Conservation (phyloP, 2,329 filamentous ascomycete genomes). For the Fusarium irregulare region DNA sequence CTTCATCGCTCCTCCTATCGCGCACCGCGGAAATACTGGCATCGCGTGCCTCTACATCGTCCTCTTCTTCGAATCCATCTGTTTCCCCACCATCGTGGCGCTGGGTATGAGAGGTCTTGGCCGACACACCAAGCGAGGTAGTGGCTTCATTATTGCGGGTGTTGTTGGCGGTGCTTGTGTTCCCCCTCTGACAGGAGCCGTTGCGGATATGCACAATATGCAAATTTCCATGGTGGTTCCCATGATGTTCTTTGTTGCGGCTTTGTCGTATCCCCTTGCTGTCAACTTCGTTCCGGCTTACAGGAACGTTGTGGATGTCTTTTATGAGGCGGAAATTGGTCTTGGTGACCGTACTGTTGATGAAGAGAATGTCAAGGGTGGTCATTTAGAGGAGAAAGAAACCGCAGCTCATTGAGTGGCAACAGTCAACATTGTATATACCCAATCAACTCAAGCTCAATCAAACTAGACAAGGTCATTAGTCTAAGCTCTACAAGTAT, state of each 20-base stretch:
- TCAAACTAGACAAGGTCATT: background rate
- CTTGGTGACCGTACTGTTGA: slow-evolving; percentile 46
- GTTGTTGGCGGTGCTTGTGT: slow-evolving; percentile 80
- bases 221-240: slow-evolving; percentile 75
- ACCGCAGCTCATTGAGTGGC: background rate
- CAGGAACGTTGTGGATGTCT: slow-evolving; percentile 69
- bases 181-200: slow-evolving; percentile 76
- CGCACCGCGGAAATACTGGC: slow-evolving; percentile 58
- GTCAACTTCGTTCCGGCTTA: slow-evolving; percentile 77
- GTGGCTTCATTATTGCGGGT: slow-evolving; percentile 74
- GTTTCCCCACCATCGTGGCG: slow-evolving; percentile 84
- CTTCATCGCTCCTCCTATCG: slow-evolving; percentile 66
- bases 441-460: background rate
- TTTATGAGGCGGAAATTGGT: slow-evolving; percentile 59
- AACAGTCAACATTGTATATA: background rate
- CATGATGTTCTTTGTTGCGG: slow-evolving; percentile 66
- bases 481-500: background rate
- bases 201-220: slow-evolving; percentile 71
- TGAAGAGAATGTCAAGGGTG: slow-evolving; percentile 43
- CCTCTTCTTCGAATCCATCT: slow-evolving; percentile 83
- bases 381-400: slow-evolving; percentile 30
- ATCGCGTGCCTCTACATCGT: slow-evolving; percentile 74
- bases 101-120: slow-evolving; percentile 81
- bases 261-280: slow-evolving; percentile 66
- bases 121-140: slow-evolving; percentile 80